phyloP scores from a whole-genome alignment of 1,284 basidiomycete species.

The Cutaneotrichosporon sp. region DNA sequence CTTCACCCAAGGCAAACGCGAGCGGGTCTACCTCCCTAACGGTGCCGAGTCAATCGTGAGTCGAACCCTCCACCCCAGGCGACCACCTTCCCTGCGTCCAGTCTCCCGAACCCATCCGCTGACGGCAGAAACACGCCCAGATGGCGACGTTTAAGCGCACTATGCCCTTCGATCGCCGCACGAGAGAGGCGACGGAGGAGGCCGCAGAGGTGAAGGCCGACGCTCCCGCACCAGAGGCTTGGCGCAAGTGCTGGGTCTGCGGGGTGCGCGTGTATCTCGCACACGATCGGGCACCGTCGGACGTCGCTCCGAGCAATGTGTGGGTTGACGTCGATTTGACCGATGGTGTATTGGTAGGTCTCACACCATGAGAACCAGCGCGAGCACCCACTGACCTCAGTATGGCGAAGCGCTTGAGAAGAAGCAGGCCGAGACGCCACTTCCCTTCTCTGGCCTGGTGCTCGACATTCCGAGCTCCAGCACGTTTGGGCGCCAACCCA shows the following conservation, averaged over 20 bases:
- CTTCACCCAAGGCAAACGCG: slow-evolving; percentile 12
- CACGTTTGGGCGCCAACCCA: slow-evolving; percentile 25
- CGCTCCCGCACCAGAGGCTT: slow-evolving; percentile 18
- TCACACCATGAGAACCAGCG: not conserved
- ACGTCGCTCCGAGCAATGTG: slow-evolving; percentile 27
- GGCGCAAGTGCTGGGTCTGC: slow-evolving; percentile 47
- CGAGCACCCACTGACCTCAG: slow-evolving; percentile 19
- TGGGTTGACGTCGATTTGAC: slow-evolving; percentile 37
- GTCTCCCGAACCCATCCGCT: slow-evolving; percentile 4
- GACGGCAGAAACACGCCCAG: slow-evolving; percentile 16
- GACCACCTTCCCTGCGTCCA: not conserved
- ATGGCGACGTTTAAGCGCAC: slow-evolving; percentile 20
- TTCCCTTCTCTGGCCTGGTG: slow-evolving; percentile 33
- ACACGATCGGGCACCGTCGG: slow-evolving; percentile 19
- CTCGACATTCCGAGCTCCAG: slow-evolving; percentile 23
- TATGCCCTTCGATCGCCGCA: not conserved
- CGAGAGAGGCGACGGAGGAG: not conserved
- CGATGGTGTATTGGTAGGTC: slow-evolving; percentile 35
- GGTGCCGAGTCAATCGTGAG: slow-evolving; percentile 26
- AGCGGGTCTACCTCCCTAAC: slow-evolving; percentile 25
- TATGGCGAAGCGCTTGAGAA: slow-evolving; percentile 32
- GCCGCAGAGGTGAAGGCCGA: not conserved
- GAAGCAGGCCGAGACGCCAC: slow-evolving; percentile 11
- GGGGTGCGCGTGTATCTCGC: slow-evolving; percentile 31
- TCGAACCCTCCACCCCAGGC: not conserved